Percentiles rank a stretch among this genome's conserved stretches.
phyloP scores from a whole-genome alignment of 1,284 basidiomycete species.

The Marasmius oreades region DNA sequence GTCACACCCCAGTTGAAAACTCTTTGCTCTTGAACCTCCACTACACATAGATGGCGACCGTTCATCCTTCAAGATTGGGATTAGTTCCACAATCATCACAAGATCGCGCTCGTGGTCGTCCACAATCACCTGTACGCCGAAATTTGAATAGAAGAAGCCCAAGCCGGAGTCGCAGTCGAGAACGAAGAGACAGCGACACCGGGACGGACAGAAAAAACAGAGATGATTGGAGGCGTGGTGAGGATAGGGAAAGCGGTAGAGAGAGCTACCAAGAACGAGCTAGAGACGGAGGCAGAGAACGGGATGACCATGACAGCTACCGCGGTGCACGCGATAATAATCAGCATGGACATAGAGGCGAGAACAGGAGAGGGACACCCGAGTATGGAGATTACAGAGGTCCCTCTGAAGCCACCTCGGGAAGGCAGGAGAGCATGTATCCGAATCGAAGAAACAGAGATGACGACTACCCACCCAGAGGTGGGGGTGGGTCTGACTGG shows the following conservation, averaged over 20 bases:
- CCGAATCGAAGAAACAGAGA: slow-evolving; percentile 27
- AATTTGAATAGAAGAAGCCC: slow-evolving; percentile 16
- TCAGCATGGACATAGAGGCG: slow-evolving; percentile 5
- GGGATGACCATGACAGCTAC: slow-evolving; percentile 6
- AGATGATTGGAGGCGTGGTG: slow-evolving; percentile 11
- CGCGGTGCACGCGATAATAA: slow-evolving; percentile 10
- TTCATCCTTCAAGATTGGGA: slow-evolving; percentile 61
- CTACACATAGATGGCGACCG: slow-evolving; percentile 45
- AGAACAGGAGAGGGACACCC: slow-evolving; percentile 36
- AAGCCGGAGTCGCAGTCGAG: slow-evolving; percentile 1
- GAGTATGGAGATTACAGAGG: slow-evolving; percentile 44
- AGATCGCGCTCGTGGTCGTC: slow-evolving; percentile 5
- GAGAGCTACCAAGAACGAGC: slow-evolving; percentile 19
- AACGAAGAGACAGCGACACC: background rate
- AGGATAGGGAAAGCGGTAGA: slow-evolving; percentile 12
- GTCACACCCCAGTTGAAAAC: background rate
- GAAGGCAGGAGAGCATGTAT: slow-evolving; percentile 39
- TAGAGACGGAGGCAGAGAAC: slow-evolving; percentile 17
- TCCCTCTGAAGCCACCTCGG: slow-evolving; percentile 22
- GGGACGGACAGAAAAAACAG: background rate
- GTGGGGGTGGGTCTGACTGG: slow-evolving; percentile 42
- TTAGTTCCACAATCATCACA: slow-evolving; percentile 41
- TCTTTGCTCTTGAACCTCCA: background rate
- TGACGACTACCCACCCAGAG: slow-evolving; percentile 20
- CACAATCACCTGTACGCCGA: slow-evolving; percentile 17